phyloP scores from a whole-genome alignment of 176 grass and related monocot species.

The Dendrocalamus sinicus region DNA sequence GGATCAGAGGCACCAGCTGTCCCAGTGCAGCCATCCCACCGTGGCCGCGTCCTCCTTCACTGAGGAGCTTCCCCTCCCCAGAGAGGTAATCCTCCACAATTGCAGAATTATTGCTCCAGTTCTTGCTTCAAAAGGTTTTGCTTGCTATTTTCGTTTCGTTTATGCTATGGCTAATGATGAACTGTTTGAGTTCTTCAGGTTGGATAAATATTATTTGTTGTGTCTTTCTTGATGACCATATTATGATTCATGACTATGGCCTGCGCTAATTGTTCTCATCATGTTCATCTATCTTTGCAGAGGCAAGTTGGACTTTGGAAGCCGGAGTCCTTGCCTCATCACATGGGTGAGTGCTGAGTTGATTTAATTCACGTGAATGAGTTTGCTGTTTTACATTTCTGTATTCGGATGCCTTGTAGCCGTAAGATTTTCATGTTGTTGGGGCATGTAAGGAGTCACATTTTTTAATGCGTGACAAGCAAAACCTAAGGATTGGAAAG shows the following conservation, averaged over 20 bases:
- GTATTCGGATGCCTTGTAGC: slow-evolving; percentile 17
- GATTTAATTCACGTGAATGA: background rate
- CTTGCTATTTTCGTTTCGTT: slow-evolving; percentile 27
- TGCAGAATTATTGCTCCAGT: slow-evolving; percentile 8
- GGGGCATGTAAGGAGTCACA: background rate
- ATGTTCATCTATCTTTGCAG: slow-evolving; percentile 48
- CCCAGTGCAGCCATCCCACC: slow-evolving; percentile 47
- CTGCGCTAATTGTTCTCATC: slow-evolving; percentile 33
- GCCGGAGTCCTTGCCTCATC: slow-evolving; percentile 60
- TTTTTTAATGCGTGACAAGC: background rate
- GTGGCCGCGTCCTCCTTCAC: slow-evolving; percentile 64
- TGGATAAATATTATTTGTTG: slow-evolving; percentile 13
- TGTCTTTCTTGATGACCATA: background rate
- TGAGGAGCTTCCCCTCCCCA: slow-evolving; percentile 67
- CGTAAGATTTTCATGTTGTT: background rate
- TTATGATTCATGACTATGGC: slow-evolving; percentile 30
- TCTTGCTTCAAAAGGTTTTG: slow-evolving; percentile 10
- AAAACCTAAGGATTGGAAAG: slow-evolving; percentile 32
- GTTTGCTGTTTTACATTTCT: slow-evolving; percentile 21
- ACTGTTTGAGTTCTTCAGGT: slow-evolving; percentile 4
- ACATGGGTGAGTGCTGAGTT: slow-evolving; percentile 54
- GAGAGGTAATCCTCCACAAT: slow-evolving; percentile 59
- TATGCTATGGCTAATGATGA: slow-evolving; percentile 27
- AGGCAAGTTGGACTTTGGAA: slow-evolving; percentile 91
- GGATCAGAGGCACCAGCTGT: slow-evolving; percentile 67